A percentile compares a stretch with the other conserved stretches of the same genome.
Evolutionary conservation across 768 basidiomycete species (phyloP).

Genomic region (Kwoniella shandongensis): DNA sequence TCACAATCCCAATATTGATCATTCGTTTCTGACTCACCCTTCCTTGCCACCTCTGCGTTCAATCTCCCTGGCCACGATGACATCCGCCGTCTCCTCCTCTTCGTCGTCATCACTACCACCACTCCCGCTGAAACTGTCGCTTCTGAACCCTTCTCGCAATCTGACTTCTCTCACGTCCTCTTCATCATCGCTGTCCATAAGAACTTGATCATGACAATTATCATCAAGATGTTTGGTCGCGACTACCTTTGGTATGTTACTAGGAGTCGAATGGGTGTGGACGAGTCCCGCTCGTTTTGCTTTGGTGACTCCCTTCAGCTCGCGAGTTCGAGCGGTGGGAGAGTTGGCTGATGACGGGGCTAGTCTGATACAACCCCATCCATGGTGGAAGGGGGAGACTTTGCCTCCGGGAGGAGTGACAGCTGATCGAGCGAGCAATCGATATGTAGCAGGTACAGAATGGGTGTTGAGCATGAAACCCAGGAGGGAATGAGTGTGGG

Average conservation of each 20-base stretch:
- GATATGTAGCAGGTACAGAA: conserved; percentile 44
- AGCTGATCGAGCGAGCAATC: conserved; percentile 45
- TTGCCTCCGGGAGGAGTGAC: conserved; percentile 13
- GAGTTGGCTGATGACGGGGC: conserved; percentile 31
- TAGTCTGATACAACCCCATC: conserved; percentile 52
- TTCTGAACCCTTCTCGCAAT: conserved; percentile 33
- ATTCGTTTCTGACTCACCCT: conserved; percentile 33
- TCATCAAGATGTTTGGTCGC: conserved; percentile 1
- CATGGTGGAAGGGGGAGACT: conserved; percentile 6
- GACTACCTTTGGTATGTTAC: background rate
- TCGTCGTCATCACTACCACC: conserved; percentile 28
- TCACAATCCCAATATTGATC: background rate
- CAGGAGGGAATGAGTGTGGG: conserved; percentile 45
- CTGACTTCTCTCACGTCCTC: conserved; percentile 27
- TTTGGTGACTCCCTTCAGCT: conserved; percentile 14
- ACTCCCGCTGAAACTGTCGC: conserved; percentile 11
- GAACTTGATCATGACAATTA: conserved; percentile 2
- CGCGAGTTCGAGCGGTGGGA: conserved; percentile 12
- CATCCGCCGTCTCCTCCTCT: conserved; percentile 43
- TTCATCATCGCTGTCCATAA: conserved; percentile 26
- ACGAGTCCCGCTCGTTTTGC: conserved; percentile 21
- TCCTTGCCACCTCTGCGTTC: conserved; percentile 42
- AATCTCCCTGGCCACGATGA: conserved; percentile 39
- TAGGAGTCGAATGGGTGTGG: conserved; percentile 3
- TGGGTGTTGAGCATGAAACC: conserved; percentile 37